phyloP scores from a whole-genome alignment of 1,284 basidiomycete species.

The Apiotrichum domesticum region DNA sequence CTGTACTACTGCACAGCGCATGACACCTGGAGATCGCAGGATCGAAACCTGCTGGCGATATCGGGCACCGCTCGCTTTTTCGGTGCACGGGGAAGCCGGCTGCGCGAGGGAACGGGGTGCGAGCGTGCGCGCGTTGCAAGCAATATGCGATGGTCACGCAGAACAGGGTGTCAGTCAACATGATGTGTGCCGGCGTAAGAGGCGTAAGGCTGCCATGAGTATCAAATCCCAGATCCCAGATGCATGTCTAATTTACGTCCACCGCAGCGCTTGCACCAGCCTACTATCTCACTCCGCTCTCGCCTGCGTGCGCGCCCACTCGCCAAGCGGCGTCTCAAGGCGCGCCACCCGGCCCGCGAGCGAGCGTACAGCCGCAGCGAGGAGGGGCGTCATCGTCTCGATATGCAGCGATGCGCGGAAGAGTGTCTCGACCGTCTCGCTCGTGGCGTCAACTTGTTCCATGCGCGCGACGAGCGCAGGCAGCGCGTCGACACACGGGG shows the following conservation, averaged over 20 bases:
- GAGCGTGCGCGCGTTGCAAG: too few species aligned
- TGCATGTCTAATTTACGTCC: too few species aligned
- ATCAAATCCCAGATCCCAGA: too few species aligned
- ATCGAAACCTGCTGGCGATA: slow-evolving; percentile 1
- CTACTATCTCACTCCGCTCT: neutral
- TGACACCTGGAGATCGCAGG: slow-evolving; percentile 1
- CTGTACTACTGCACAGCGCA: neutral
- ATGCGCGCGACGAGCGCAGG: slow-evolving; percentile 4
- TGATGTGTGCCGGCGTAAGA: too few species aligned
- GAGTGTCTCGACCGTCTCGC: slow-evolving; percentile 2
- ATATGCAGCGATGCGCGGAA: slow-evolving; percentile 12
- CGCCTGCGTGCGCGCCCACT: slow-evolving; percentile 9
- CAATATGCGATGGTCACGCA: too few species aligned
- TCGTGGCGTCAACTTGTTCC: neutral
- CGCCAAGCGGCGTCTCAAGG: neutral
- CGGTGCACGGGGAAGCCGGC: too few species aligned
- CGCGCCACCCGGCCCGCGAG: slow-evolving; percentile 3
- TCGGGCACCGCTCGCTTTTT: neutral
- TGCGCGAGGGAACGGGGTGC: too few species aligned
- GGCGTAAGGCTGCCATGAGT: too few species aligned
- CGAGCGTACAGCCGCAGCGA: neutral
- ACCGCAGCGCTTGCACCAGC: too few species aligned
- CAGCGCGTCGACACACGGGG: neutral
- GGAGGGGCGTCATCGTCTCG: neutral
- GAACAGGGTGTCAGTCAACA: too few species aligned